Conservation (phyloP, 176 grass and related monocot genomes). For the Secale cereale region DNA sequence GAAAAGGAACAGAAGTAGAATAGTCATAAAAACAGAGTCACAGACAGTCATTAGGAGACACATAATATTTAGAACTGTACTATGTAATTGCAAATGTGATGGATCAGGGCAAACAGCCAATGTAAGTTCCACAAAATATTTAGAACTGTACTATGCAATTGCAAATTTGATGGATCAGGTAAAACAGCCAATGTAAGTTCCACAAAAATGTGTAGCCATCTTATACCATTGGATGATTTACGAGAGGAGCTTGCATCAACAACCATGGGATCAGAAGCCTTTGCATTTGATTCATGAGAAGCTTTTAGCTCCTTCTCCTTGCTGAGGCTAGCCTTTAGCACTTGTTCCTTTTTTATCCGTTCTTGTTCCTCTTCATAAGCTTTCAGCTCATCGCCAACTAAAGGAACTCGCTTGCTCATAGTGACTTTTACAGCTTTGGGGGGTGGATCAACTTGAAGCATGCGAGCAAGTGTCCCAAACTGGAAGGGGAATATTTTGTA, state of each 20-base stretch:
- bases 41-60: not conserved
- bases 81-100: not conserved
- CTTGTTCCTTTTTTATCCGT: slow-evolving; percentile 80
- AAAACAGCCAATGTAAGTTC: not conserved
- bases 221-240: slow-evolving; percentile 66
- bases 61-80: not conserved
- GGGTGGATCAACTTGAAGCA: slow-evolving; percentile 99
- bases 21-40: not conserved
- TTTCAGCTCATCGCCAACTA: slow-evolving; percentile 89
- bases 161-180: not conserved
- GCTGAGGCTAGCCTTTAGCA: slow-evolving; percentile 54
- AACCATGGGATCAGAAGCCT: slow-evolving; percentile 54
- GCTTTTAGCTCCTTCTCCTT: slow-evolving; percentile 75
- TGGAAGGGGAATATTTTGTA: slow-evolving; percentile 23
- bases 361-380: slow-evolving; percentile 90
- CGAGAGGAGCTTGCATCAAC: slow-evolving; percentile 60
- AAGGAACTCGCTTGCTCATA: slow-evolving; percentile 83
- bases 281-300: slow-evolving; percentile 69
- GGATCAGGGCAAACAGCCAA: not conserved
- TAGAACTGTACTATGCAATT: not conserved
- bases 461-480: slow-evolving; percentile 98
- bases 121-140: slow-evolving; percentile 21
- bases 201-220: not conserved
- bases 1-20: not conserved
- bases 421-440: slow-evolving; percentile 95